These are phyloP conservation scores for Pseudozyma tsukubaensis DNA, from an alignment of 1,284 basidiomycete genomes.

Conservation along the genomic window DNA sequence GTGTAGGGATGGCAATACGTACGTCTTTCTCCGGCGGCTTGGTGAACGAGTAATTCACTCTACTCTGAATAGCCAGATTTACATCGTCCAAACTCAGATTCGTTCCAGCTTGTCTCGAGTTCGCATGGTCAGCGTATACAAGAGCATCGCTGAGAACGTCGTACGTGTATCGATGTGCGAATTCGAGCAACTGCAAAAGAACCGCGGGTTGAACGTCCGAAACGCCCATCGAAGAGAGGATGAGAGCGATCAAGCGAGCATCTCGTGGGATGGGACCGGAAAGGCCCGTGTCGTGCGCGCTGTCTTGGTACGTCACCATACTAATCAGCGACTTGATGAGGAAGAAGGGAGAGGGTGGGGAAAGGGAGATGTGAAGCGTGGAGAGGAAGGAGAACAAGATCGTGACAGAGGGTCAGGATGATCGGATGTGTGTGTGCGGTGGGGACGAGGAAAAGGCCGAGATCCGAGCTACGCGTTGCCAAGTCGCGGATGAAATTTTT, in stretches of 20 bases:
- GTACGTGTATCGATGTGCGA: conserved; percentile 91
- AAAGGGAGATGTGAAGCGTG: too few species aligned
- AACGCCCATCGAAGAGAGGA: conserved; percentile 92
- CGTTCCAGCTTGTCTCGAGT: conserved; percentile 46
- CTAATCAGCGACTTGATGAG: neutral
- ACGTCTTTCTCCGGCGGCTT: conserved; percentile 96
- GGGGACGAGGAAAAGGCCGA: too few species aligned
- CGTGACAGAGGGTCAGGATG: neutral
- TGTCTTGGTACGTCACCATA: neutral
- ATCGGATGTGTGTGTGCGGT: neutral
- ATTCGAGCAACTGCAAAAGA: conserved; percentile 92
- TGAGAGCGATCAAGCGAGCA: conserved; percentile 88
- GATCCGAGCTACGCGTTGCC: conserved; percentile 4
- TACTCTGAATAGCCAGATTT: conserved; percentile 87
- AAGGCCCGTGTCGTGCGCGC: conserved; percentile 25
- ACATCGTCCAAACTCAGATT: conserved; percentile 84
- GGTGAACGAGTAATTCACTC: conserved; percentile 93
- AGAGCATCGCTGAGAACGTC: conserved; percentile 91
- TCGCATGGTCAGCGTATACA: conserved; percentile 91
- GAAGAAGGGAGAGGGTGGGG: too few species aligned
- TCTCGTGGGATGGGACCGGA: conserved; percentile 77
- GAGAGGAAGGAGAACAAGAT: too few species aligned
- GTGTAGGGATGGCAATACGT: conserved; percentile 58
- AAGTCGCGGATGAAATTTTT: neutral
- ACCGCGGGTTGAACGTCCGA: conserved; percentile 94